These are phyloP conservation scores for Endoconidiophora laricicola DNA, from an alignment of 2,329 filamentous ascomycete genomes.

Conservation along the genomic window DNA sequence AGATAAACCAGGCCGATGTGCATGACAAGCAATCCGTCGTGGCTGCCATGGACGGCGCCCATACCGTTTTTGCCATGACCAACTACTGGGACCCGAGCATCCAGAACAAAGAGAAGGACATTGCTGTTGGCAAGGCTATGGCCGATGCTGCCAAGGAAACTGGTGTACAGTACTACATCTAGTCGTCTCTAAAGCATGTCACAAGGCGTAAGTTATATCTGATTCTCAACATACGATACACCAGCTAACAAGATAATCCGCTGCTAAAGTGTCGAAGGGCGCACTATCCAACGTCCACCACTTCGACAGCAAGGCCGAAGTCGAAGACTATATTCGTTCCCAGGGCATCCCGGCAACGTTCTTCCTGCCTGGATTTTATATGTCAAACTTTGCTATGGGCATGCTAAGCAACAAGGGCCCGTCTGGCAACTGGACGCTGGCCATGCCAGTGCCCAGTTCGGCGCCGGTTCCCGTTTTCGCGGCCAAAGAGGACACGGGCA, in stretches of 20 bases:
- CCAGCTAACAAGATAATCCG: background rate
- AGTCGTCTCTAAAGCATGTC: conserved; percentile 27
- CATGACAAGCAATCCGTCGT: conserved; percentile 24
- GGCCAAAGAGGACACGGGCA: conserved; percentile 24
- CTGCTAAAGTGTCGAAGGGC: conserved; percentile 20
- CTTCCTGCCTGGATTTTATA: conserved; percentile 35
- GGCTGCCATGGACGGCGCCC: conserved; percentile 24
- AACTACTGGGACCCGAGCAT: conserved; percentile 17
- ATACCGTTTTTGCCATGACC: conserved; percentile 28
- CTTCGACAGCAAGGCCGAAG: conserved; percentile 40
- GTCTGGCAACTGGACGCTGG: conserved; percentile 18
- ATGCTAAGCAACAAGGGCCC: conserved; percentile 18
- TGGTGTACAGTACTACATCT: conserved; percentile 30
- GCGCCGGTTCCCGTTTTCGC: conserved; percentile 24
- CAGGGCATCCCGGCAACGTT: conserved; percentile 34
- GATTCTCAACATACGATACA: background rate
- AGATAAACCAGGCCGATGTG: conserved; percentile 2
- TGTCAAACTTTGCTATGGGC: conserved; percentile 29
- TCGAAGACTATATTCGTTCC: conserved; percentile 38
- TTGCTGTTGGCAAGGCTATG: conserved; percentile 28
- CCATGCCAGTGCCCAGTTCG: conserved; percentile 18
- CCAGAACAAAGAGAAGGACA: conserved; percentile 24
- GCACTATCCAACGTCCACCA: conserved; percentile 25
- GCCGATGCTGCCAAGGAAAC: conserved; percentile 28
- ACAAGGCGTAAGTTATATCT: conserved; percentile 17